phyloP scores from a whole-genome alignment of 129 eudicot species.

The Arctium lappa region DNA sequence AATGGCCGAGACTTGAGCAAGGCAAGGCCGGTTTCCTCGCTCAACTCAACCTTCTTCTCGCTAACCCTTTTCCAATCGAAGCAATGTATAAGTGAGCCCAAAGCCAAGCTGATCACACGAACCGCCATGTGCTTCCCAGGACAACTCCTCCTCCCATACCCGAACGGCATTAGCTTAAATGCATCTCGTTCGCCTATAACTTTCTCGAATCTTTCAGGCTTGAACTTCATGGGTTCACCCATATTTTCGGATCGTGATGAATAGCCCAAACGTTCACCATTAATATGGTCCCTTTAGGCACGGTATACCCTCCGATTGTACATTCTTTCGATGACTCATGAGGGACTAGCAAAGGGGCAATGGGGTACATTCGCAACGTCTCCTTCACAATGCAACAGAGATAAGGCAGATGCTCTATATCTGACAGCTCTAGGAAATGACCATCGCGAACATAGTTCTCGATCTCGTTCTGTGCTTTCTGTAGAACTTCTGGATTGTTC shows the following conservation, averaged over 20 bases:
- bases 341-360: slow-evolving; percentile 24
- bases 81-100: slow-evolving; percentile 59
- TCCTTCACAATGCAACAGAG: slow-evolving; percentile 24
- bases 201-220: slow-evolving; percentile 30
- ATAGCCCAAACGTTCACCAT: slow-evolving; percentile 31
- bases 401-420: slow-evolving; percentile 23
- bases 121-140: slow-evolving; percentile 24
- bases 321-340: slow-evolving; percentile 28
- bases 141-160: slow-evolving; percentile 22
- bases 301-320: slow-evolving; percentile 20
- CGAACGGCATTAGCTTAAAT: slow-evolving; percentile 15
- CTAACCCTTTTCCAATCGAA: slow-evolving; percentile 60
- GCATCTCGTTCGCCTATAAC: background rate
- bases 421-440: slow-evolving; percentile 18
- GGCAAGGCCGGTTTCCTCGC: slow-evolving; percentile 30
- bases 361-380: slow-evolving; percentile 27
- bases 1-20: slow-evolving; percentile 41
- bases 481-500: slow-evolving; percentile 24
- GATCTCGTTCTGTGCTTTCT: slow-evolving; percentile 22
- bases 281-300: slow-evolving; percentile 24
- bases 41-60: slow-evolving; percentile 45
- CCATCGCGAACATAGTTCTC: slow-evolving; percentile 8
- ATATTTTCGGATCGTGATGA: slow-evolving; percentile 24
- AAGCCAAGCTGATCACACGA: slow-evolving; percentile 20
- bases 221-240: slow-evolving; percentile 33